Percentiles rank a stretch among this genome's conserved stretches.
Evolutionary conservation across 768 basidiomycete species (phyloP).

Genomic region (Rhodotorula paludigena): DNA sequence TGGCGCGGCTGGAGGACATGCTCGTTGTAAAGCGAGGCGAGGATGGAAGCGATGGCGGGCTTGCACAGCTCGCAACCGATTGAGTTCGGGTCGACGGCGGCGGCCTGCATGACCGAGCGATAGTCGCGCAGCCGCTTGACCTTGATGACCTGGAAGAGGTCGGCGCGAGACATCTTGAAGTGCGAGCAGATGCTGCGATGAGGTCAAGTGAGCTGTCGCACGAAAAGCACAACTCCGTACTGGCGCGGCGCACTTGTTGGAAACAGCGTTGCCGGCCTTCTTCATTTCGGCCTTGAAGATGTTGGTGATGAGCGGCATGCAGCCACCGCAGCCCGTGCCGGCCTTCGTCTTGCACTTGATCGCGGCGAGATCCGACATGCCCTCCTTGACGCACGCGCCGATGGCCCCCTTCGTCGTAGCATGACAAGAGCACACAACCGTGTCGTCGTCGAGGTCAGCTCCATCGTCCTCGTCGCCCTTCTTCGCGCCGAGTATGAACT

Average conservation of each 20-base stretch:
- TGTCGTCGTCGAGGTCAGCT: conserved; percentile 64
- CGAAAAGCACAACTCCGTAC: neutral
- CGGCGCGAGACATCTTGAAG: conserved; percentile 60
- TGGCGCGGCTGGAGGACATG: conserved; percentile 61
- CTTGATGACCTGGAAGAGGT: conserved; percentile 63
- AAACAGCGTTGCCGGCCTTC: conserved; percentile 59
- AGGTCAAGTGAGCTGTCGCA: conserved; percentile 24
- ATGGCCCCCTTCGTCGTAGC: conserved; percentile 57
- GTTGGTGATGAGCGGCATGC: conserved; percentile 58
- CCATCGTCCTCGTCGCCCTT: conserved; percentile 58
- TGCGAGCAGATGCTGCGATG: conserved; percentile 57
- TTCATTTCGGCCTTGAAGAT: conserved; percentile 61
- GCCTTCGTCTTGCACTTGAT: conserved; percentile 65
- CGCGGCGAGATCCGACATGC: conserved; percentile 54
- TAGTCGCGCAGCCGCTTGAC: conserved; percentile 62
- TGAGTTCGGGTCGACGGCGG: conserved; percentile 53
- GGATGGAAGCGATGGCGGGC: conserved; percentile 57
- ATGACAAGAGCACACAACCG: conserved; percentile 68
- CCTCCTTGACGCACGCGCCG: conserved; percentile 54
- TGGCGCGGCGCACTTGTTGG: conserved; percentile 49
- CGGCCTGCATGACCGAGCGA: conserved; percentile 54
- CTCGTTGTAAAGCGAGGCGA: conserved; percentile 60
- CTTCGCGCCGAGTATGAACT: conserved; percentile 61
- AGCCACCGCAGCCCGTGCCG: conserved; percentile 60
- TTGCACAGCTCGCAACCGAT: conserved; percentile 71